Conservation (phyloP, 1,284 basidiomycete species). For the Cryptococcus sp. region DNA sequence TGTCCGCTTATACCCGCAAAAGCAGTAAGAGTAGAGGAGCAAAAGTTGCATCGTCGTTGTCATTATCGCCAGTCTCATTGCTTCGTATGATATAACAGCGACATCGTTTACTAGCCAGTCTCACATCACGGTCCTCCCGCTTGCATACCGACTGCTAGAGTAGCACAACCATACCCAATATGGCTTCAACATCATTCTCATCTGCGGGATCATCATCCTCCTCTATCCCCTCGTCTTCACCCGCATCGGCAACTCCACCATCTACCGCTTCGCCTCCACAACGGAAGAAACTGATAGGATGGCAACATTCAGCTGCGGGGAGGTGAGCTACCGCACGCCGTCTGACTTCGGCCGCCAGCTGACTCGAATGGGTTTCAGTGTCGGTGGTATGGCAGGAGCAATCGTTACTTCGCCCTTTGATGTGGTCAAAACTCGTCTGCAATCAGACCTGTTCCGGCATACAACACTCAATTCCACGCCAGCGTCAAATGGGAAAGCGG, state of each 20-base stretch:
- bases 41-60: too few species aligned
- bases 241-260: constrained; percentile 16
- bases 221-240: constrained; percentile 11
- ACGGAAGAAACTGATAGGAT: constrained; percentile 66
- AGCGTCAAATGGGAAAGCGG: constrained; percentile 17
- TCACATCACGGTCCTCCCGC: too few species aligned
- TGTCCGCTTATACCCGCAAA: too few species aligned
- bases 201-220: constrained; percentile 3
- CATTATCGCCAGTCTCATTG: too few species aligned
- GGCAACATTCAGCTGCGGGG: constrained; percentile 81
- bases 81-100: too few species aligned
- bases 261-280: constrained; percentile 23
- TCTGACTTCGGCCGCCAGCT: constrained; percentile 19
- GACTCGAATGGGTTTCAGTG: constrained; percentile 55
- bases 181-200: too few species aligned
- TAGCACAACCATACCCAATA: too few species aligned
- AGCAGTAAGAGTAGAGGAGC: too few species aligned
- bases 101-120: too few species aligned
- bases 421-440: constrained; percentile 95
- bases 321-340: constrained; percentile 62
- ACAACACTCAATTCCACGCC: constrained; percentile 15
- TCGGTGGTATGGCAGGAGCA: constrained; percentile 97
- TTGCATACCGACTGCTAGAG: too few species aligned
- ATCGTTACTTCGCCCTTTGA: constrained; percentile 97
- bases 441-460: constrained; percentile 81